These are phyloP conservation scores for Adansonia grandidieri DNA, from an alignment of 441 rosid species.

Conservation along the genomic window DNA sequence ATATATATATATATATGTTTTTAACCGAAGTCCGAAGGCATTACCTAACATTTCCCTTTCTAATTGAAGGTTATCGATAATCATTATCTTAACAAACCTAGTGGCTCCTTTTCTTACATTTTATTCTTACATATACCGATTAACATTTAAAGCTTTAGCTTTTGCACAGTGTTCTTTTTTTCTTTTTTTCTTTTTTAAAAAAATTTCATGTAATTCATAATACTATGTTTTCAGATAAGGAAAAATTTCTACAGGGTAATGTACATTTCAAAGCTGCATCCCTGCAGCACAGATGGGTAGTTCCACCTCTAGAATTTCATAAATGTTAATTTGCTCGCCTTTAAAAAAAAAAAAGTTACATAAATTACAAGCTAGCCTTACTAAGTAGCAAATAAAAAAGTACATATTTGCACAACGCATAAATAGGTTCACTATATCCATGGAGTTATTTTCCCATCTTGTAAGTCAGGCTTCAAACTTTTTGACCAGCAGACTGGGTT, in stretches of 20 bases:
- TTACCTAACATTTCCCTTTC: no score
- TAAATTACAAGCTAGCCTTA: conserved; percentile 44
- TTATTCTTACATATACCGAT: no score
- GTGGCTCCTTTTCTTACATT: no score
- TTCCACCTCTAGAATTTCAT: conserved; percentile 30
- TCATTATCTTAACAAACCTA: no score
- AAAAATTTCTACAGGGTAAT: conserved; percentile 36
- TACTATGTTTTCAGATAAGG: not conserved
- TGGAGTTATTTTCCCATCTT: conserved; percentile 24
- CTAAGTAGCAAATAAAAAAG: conserved; percentile 29
- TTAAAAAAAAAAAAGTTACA: conserved; percentile 29
- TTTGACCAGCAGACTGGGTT: conserved; percentile 38
- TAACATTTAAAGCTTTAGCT: no score
- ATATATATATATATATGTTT: no score
- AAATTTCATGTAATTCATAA: not conserved
- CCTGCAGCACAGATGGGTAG: conserved; percentile 23
- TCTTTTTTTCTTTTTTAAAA: no score
- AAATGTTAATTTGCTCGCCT: conserved; percentile 32
- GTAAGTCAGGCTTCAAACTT: conserved; percentile 55
- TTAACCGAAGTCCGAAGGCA: no score
- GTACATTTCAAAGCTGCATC: conserved; percentile 33
- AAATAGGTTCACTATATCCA: conserved; percentile 34
- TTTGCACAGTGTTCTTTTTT: no score
- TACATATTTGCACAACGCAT: conserved; percentile 22
- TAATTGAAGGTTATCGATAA: no score